Evolutionary conservation across 768 basidiomycete genomes (phyloP).

Genomic region (Trametes sanguinea): DNA sequence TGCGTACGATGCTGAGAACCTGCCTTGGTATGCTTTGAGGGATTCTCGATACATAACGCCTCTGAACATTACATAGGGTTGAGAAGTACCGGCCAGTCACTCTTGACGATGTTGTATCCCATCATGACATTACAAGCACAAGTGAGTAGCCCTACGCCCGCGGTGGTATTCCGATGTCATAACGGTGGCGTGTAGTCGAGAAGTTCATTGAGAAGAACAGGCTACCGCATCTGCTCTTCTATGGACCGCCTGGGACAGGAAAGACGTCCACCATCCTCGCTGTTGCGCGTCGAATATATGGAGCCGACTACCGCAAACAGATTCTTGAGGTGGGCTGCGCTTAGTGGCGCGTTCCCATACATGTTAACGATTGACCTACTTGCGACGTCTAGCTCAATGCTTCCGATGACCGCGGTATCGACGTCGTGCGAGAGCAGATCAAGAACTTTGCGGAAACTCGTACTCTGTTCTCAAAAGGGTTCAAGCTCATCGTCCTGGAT

Average conservation of each 20-base stretch:
- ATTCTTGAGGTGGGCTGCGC: constrained; percentile 77
- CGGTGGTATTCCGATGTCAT: background rate
- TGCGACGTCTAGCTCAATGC: constrained; percentile 75
- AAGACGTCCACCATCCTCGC: constrained; percentile 98
- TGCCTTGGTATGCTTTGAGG: constrained; percentile 69
- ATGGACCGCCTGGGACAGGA: constrained; percentile 97
- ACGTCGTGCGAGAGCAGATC: constrained; percentile 98
- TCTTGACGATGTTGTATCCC: constrained; percentile 93
- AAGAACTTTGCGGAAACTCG: constrained; percentile 98
- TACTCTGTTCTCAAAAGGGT: constrained; percentile 88
- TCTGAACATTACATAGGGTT: constrained; percentile 59
- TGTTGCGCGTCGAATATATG: constrained; percentile 93
- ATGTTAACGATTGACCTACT: too few species aligned
- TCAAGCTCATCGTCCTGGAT: constrained; percentile 96
- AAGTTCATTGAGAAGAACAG: constrained; percentile 95
- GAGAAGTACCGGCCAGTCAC: constrained; percentile 96
- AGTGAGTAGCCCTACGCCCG: constrained; percentile 53
- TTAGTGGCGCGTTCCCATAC: background rate
- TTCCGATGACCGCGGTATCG: constrained; percentile 97
- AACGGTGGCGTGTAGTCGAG: constrained; percentile 62
- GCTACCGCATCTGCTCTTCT: constrained; percentile 92
- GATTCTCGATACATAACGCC: background rate
- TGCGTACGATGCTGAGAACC: constrained; percentile 55
- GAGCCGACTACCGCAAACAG: constrained; percentile 81
- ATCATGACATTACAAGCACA: constrained; percentile 91